phyloP scores from a whole-genome alignment of 495 filamentous ascomycete genomes.

The Daldinia concentrica region DNA sequence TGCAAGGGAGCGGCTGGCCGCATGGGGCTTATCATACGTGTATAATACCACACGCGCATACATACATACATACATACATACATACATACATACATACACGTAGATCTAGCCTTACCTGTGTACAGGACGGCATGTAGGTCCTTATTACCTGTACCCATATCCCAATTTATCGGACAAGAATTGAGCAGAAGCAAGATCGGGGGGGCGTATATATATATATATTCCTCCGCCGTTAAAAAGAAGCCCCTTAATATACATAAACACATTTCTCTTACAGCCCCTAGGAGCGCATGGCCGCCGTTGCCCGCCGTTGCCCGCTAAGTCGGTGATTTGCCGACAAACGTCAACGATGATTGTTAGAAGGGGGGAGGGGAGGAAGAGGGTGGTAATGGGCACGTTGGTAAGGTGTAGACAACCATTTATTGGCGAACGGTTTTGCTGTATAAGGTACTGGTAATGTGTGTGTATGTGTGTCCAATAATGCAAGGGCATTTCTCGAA shows the following conservation, averaged over 20 bases:
- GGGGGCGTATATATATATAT: not conserved
- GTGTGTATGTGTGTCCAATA: not conserved
- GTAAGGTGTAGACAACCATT: not conserved
- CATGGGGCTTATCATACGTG: not conserved
- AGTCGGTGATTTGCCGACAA: constrained; percentile 10
- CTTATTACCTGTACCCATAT: not conserved
- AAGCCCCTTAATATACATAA: constrained; percentile 4
- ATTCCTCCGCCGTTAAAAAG: not conserved
- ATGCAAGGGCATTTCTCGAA: not conserved
- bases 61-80: not conserved
- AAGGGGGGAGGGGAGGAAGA: not conserved
- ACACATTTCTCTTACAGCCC: not conserved
- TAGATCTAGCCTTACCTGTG: not conserved
- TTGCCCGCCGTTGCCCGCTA: constrained; percentile 19
- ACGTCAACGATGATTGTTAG: not conserved
- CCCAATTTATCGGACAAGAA: not conserved
- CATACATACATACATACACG: not conserved
- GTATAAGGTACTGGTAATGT: not conserved
- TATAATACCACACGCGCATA: not conserved
- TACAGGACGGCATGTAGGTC: not conserved
- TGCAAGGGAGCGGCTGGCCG: constrained; percentile 1
- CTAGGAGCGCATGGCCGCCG: constrained; percentile 11
- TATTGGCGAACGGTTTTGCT: too few species aligned
- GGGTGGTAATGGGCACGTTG: not conserved
- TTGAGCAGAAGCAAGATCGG: not conserved